phyloP scores from a whole-genome alignment of 352 stramenopile species.

The Pythium phragmiticola region DNA sequence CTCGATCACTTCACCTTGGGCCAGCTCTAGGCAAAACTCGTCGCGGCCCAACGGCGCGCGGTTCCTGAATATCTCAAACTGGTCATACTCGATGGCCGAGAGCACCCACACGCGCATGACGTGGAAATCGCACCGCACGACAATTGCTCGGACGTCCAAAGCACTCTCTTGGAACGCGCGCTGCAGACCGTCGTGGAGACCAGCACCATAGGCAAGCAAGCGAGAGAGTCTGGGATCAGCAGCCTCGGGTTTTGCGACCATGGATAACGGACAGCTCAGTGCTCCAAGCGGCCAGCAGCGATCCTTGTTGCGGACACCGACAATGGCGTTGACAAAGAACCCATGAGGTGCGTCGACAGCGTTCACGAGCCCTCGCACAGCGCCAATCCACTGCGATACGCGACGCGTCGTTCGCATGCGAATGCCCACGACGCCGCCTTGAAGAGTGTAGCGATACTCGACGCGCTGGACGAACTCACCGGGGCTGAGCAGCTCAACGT shows the following conservation, averaged over 20 bases:
- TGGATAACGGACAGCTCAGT: slow-evolving; percentile 15
- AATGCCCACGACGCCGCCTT: slow-evolving; percentile 4
- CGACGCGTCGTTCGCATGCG: slow-evolving; percentile 15
- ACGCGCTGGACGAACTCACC: slow-evolving; percentile 11
- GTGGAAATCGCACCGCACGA: slow-evolving; percentile 22
- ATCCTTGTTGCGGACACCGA: not conserved
- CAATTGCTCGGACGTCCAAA: slow-evolving; percentile 13
- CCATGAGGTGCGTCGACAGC: slow-evolving; percentile 4
- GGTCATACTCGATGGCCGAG: slow-evolving; percentile 4
- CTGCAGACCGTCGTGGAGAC: slow-evolving; percentile 20
- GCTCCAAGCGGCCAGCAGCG: slow-evolving; percentile 9
- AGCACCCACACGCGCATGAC: slow-evolving; percentile 25
- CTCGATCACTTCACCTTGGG: slow-evolving; percentile 4
- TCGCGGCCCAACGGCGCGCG: slow-evolving; percentile 6
- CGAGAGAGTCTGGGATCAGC: not conserved
- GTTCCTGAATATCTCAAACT: slow-evolving; percentile 4
- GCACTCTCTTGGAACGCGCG: slow-evolving; percentile 12
- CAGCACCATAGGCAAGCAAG: slow-evolving; percentile 8
- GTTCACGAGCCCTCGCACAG: not conserved
- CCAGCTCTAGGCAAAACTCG: slow-evolving; percentile 19
- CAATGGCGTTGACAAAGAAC: slow-evolving; percentile 21
- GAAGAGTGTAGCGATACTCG: slow-evolving; percentile 3
- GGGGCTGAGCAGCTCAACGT: slow-evolving; percentile 5
- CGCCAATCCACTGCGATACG: slow-evolving; percentile 11
- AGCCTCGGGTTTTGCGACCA: not conserved